Evolutionary conservation across 2,329 filamentous ascomycete species (phyloP).

Genomic region (Aspergillus sp.): DNA sequence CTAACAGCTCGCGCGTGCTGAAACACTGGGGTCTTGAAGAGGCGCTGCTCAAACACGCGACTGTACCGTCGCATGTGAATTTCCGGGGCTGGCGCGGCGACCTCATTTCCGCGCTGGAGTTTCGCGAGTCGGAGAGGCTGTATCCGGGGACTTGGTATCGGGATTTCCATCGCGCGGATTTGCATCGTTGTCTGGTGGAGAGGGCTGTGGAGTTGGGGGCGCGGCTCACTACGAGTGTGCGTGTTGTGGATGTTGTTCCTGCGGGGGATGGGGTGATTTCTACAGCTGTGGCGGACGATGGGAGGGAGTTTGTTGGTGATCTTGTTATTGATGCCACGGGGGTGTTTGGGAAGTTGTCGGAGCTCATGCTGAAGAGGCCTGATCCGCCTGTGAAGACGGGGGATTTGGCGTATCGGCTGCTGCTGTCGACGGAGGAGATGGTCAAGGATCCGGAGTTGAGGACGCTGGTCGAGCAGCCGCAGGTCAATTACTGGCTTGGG

Average conservation of each 20-base stretch:
- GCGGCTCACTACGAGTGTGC: constrained; percentile 44
- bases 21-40: constrained; percentile 45
- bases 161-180: constrained; percentile 56
- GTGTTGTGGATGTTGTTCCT: constrained; percentile 44
- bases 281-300: constrained; percentile 35
- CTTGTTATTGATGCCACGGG: constrained; percentile 29
- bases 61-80: constrained; percentile 45
- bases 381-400: constrained; percentile 54
- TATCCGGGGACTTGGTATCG: constrained; percentile 46
- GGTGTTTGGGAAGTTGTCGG: constrained; percentile 37
- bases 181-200: constrained; percentile 51
- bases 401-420: constrained; percentile 54
- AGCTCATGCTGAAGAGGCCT: constrained; percentile 44
- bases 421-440: constrained; percentile 51
- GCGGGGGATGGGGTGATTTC: constrained; percentile 31
- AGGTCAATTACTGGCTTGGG: constrained; percentile 57
- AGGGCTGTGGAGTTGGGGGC: constrained; percentile 51
- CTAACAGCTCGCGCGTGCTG: constrained; percentile 31
- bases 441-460: constrained; percentile 48
- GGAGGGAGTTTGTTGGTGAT: constrained; percentile 23
- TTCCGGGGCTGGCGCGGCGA: constrained; percentile 57
- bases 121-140: constrained; percentile 40
- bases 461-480: constrained; percentile 46
- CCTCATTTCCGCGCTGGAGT: constrained; percentile 50
- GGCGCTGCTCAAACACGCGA: constrained; percentile 40